Percentiles rank a stretch among this genome's conserved stretches.
phyloP scores from a whole-genome alignment of 139 green algal genomes.

The Chlorella sp. region DNA sequence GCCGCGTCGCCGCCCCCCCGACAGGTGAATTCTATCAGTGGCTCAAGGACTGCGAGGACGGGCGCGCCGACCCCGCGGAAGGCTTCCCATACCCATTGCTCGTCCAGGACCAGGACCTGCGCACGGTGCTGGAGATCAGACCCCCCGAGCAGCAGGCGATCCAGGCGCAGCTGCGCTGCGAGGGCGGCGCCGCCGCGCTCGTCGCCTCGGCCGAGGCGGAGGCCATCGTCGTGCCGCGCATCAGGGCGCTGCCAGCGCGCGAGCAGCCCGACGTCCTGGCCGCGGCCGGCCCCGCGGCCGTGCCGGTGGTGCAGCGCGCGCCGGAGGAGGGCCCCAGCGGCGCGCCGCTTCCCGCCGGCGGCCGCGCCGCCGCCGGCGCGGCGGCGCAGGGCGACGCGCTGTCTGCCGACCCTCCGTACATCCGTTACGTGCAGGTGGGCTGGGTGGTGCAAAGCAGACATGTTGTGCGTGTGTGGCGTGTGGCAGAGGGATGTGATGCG shows the following conservation, averaged over 20 bases:
- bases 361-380: too few relatives aligned
- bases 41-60: conserved; percentile 33
- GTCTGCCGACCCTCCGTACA: conserved; percentile 24
- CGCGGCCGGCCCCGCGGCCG: neutral
- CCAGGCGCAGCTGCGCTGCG: neutral
- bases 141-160: conserved; percentile 9
- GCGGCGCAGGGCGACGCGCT: conserved; percentile 11
- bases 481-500: too few relatives aligned
- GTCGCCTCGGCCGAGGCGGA: neutral
- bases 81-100: conserved; percentile 36
- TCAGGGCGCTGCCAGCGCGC: conserved; percentile 2
- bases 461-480: too few relatives aligned
- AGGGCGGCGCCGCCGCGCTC: neutral
- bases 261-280: conserved; percentile 27
- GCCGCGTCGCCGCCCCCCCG: too few relatives aligned
- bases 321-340: neutral
- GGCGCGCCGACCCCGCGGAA: conserved; percentile 28
- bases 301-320: conserved; percentile 22
- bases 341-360: neutral
- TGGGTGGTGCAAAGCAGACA: neutral
- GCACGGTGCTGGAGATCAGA: conserved; percentile 41
- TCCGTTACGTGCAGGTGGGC: conserved; percentile 38
- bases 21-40: conserved; percentile 42
- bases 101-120: conserved; percentile 44
- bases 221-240: conserved; percentile 30